Conservation (phyloP, 441 rosid genomes). For the Populus hybrid region DNA sequence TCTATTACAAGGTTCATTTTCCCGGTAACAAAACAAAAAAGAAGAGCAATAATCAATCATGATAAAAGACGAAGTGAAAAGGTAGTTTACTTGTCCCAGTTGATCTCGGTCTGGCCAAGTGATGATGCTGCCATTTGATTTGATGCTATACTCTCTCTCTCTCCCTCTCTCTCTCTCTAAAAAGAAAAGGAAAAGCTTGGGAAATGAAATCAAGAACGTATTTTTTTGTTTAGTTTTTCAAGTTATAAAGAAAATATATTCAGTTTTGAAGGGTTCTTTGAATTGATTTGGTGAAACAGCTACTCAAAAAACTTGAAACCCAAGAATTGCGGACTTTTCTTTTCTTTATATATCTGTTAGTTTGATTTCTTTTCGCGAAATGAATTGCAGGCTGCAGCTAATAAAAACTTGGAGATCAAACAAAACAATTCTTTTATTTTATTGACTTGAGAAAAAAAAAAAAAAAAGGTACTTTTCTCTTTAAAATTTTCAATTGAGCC, state of each 20-base stretch:
- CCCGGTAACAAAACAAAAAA: background rate
- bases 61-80: background rate
- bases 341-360: background rate
- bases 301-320: background rate
- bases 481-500: no score
- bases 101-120: constrained; percentile 72
- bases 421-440: background rate
- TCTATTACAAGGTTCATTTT: background rate
- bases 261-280: constrained; percentile 26
- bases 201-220: constrained; percentile 7
- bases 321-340: background rate
- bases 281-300: background rate
- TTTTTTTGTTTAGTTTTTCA: constrained; percentile 21
- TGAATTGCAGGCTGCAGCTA: background rate
- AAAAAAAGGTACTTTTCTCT: no score
- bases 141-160: background rate
- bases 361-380: background rate
- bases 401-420: background rate
- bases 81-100: constrained; percentile 76
- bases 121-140: constrained; percentile 34
- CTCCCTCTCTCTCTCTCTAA: background rate
- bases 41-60: background rate
- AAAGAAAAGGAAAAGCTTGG: background rate
- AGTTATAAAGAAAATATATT: no score
- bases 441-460: no score